These are phyloP conservation scores for Allium fistulosum DNA, from an alignment of 106 monocot genomes.

Conservation along the genomic window DNA sequence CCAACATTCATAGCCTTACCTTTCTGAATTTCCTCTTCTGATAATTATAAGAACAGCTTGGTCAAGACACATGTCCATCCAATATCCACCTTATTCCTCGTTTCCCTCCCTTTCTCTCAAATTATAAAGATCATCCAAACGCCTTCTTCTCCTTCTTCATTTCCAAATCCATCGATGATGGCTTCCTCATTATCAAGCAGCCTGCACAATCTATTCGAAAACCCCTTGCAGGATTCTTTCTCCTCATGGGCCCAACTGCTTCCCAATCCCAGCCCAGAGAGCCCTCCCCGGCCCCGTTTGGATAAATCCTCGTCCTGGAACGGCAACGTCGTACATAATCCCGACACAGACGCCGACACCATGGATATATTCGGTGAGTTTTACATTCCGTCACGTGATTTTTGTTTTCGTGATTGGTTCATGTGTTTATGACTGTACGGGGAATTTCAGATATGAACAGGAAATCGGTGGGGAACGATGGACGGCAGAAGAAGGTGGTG, in stretches of 20 bases:
- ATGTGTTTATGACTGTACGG: neutral
- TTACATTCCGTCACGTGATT: too few relatives aligned
- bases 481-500: neutral
- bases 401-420: neutral
- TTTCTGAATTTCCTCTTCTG: too few relatives aligned
- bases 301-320: slow-evolving; percentile 10
- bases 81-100: too few relatives aligned
- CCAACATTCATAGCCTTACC: too few relatives aligned
- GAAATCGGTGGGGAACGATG: neutral
- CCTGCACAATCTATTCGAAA: slow-evolving; percentile 19
- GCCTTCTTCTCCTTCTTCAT: too few relatives aligned
- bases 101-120: too few relatives aligned
- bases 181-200: neutral
- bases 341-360: slow-evolving; percentile 2
- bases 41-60: too few relatives aligned
- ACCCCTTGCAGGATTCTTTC: slow-evolving; percentile 5
- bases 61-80: too few relatives aligned
- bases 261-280: neutral
- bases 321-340: neutral
- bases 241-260: slow-evolving; percentile 19
- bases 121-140: too few relatives aligned
- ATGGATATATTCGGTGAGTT: slow-evolving; percentile 26
- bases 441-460: neutral
- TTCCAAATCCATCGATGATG: too few relatives aligned
- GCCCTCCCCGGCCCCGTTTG: neutral